phyloP scores from a whole-genome alignment of 495 filamentous ascomycete species.

The Penicillium arizonense region DNA sequence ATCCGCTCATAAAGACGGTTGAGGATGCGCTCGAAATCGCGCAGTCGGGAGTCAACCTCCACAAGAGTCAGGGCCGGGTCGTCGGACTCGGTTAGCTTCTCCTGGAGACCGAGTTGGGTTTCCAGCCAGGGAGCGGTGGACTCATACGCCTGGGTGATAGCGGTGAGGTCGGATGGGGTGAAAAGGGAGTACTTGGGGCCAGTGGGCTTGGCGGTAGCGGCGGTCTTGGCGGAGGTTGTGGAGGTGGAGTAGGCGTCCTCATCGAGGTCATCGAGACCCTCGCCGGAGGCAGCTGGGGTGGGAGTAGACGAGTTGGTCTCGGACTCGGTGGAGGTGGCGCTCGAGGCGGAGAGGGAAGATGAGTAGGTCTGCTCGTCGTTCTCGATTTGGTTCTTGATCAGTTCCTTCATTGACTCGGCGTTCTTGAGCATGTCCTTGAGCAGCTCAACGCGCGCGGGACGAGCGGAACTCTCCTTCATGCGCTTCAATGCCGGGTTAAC shows the following conservation, averaged over 20 bases:
- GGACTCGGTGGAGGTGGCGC: constrained; percentile 20
- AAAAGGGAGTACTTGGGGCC: constrained; percentile 42
- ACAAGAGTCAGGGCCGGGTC: constrained; percentile 68
- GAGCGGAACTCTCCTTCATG: constrained; percentile 61
- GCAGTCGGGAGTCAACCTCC: constrained; percentile 56
- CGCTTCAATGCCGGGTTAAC: constrained; percentile 67
- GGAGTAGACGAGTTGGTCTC: constrained; percentile 26
- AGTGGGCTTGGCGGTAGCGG: constrained; percentile 31
- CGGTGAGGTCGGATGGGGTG: constrained; percentile 56
- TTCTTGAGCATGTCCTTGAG: constrained; percentile 61
- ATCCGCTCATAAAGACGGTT: constrained; percentile 64
- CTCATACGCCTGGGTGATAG: constrained; percentile 35
- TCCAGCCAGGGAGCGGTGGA: constrained; percentile 61
- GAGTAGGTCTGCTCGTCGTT: constrained; percentile 42
- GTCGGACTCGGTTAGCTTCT: constrained; percentile 62
- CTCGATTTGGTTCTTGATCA: constrained; percentile 43
- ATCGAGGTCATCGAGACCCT: constrained; percentile 37
- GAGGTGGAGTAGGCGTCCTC: constrained; percentile 42
- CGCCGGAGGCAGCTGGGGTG: constrained; percentile 22
- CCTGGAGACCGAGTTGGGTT: constrained; percentile 63
- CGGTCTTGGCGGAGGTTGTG: constrained; percentile 27
- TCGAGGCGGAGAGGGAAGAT: constrained; percentile 31
- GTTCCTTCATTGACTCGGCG: constrained; percentile 45
- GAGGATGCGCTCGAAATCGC: constrained; percentile 67
- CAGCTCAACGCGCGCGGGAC: constrained; percentile 62